These are phyloP conservation scores for Leishmania arabica DNA, from an alignment of 208 protist genomes.

Conservation along the genomic window DNA sequence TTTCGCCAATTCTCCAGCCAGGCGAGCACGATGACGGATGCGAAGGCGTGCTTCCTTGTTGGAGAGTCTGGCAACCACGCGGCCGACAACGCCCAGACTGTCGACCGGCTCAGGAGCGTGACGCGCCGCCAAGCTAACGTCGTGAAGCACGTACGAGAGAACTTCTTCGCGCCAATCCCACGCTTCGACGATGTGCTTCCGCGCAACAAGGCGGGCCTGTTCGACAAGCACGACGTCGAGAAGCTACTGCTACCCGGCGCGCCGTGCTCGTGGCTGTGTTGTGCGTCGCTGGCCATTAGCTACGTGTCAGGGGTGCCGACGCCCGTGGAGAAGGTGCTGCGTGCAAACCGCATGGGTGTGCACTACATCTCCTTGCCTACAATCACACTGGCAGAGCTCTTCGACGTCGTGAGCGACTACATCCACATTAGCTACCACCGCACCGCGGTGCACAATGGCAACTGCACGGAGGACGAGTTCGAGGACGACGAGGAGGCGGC, in stretches of 20 bases:
- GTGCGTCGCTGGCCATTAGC: conserved; percentile 75
- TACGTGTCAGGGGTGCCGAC: conserved; percentile 73
- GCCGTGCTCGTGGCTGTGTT: conserved; percentile 83
- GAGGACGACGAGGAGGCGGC: conserved; percentile 57
- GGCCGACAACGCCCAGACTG: conserved; percentile 23
- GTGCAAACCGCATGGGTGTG: conserved; percentile 76
- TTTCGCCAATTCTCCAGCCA: conserved; percentile 4
- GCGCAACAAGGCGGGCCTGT: conserved; percentile 23
- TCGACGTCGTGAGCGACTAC: conserved; percentile 83
- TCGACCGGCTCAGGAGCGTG: conserved; percentile 30
- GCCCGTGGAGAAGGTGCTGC: conserved; percentile 81
- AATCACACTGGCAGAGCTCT: conserved; percentile 86
- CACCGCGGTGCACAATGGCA: conserved; percentile 19
- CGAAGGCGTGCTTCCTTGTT: background rate
- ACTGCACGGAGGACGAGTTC: conserved; percentile 43
- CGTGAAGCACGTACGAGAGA: conserved; percentile 42
- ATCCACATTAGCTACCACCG: conserved; percentile 67
- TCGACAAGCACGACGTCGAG: conserved; percentile 42
- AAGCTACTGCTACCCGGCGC: conserved; percentile 49
- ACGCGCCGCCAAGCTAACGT: conserved; percentile 39
- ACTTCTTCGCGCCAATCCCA: conserved; percentile 63
- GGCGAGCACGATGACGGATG: conserved; percentile 2
- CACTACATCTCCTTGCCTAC: conserved; percentile 81
- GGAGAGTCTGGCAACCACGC: background rate
- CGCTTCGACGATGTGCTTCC: conserved; percentile 42